These are phyloP conservation scores for Gliomastix tumulicola DNA, from an alignment of 2,329 filamentous ascomycete species.

Conservation along the genomic window DNA sequence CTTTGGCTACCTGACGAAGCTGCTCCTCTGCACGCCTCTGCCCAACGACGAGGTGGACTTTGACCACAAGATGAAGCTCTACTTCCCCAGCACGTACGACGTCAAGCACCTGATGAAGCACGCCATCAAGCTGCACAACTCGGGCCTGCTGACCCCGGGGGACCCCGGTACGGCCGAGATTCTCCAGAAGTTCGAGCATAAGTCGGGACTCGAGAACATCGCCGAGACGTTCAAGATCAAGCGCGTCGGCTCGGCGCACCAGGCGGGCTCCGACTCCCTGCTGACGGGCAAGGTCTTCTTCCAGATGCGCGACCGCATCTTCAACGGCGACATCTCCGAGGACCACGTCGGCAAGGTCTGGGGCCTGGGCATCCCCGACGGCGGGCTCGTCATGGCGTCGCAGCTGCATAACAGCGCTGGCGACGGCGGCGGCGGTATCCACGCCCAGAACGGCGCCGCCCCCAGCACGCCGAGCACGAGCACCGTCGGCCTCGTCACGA, in stretches of 20 bases:
- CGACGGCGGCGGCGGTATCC: conserved; percentile 22
- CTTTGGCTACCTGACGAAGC: conserved; percentile 94
- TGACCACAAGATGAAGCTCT: conserved; percentile 79
- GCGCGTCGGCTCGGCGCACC: conserved; percentile 79
- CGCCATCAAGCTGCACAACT: conserved; percentile 63
- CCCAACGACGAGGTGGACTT: conserved; percentile 89
- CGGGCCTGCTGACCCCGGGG: conserved; percentile 53
- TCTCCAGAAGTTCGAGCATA: conserved; percentile 78
- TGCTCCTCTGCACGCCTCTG: conserved; percentile 74
- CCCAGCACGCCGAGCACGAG: conserved; percentile 65
- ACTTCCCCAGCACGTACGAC: conserved; percentile 90
- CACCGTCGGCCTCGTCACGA: conserved; percentile 38
- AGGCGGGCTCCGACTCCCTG: conserved; percentile 88
- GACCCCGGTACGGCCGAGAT: conserved; percentile 65
- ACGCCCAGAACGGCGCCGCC: conserved; percentile 43
- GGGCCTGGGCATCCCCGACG: conserved; percentile 74
- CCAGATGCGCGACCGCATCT: conserved; percentile 83
- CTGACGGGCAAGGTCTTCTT: conserved; percentile 94
- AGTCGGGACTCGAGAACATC: conserved; percentile 87
- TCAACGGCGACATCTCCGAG: conserved; percentile 71
- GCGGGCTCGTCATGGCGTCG: conserved; percentile 29
- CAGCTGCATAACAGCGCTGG: conserved; percentile 29
- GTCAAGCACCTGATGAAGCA: conserved; percentile 97
- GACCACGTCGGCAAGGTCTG: conserved; percentile 88
- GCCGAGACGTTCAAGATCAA: conserved; percentile 90